Conservation (phyloP, 768 basidiomycete genomes). For the Rhodotorula sphaerocarpa region DNA sequence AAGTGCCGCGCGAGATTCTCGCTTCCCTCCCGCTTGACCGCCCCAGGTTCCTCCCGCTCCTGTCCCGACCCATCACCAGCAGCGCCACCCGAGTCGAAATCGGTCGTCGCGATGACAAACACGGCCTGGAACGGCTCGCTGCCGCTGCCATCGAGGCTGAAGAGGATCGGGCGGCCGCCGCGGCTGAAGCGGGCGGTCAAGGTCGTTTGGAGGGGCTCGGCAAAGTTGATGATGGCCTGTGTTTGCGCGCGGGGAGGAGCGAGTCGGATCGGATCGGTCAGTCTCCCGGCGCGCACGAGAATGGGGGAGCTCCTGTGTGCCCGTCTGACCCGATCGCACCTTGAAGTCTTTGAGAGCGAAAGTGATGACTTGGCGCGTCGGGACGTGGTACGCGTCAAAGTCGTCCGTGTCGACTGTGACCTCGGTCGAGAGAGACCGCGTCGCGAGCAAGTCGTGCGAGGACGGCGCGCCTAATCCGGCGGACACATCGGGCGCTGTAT, state of each 20-base stretch:
- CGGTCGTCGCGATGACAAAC: slow-evolving; percentile 30
- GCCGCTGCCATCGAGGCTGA: not conserved
- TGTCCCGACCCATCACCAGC: too few species aligned
- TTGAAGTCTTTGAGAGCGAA: slow-evolving; percentile 31
- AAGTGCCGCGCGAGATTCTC: not conserved
- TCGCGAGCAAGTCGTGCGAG: not conserved
- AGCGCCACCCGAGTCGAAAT: slow-evolving; percentile 19
- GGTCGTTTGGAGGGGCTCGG: slow-evolving; percentile 5
- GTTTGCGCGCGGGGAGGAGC: too few species aligned
- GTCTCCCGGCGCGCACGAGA: too few species aligned
- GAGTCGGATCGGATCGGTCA: too few species aligned
- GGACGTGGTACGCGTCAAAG: slow-evolving; percentile 27
- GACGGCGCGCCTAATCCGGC: not conserved
- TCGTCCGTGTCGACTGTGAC: slow-evolving; percentile 21
- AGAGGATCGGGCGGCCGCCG: slow-evolving; percentile 23
- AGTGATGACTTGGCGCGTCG: slow-evolving; percentile 3
- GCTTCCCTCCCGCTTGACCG: slow-evolving; percentile 23
- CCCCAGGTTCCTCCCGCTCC: not conserved
- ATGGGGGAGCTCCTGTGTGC: too few species aligned
- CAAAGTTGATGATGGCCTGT: slow-evolving; percentile 29
- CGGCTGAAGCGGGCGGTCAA: slow-evolving; percentile 19
- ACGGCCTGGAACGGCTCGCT: slow-evolving; percentile 7
- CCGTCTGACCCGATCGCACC: not conserved
- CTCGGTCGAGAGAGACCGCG: slow-evolving; percentile 25
- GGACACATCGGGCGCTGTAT: too few species aligned